phyloP scores from a whole-genome alignment of 208 protist species.

The Ichthyophonus hoferi region DNA sequence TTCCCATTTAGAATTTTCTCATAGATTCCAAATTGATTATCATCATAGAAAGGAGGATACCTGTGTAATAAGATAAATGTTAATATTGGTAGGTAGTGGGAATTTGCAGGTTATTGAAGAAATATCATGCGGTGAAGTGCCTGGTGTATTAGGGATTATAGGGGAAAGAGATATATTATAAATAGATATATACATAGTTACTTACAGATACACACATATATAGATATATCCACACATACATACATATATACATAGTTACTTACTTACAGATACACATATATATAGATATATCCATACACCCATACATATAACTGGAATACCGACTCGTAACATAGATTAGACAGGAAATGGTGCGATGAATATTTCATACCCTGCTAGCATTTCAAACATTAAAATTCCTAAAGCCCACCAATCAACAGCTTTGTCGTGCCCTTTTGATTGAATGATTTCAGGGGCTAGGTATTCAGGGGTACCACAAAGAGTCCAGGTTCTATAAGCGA shows the following conservation, averaged over 20 bases:
- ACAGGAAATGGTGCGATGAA: too few species aligned
- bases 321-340: too few species aligned
- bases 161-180: background rate
- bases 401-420: conserved; percentile 83
- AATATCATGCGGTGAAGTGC: too few species aligned
- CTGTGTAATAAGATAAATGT: conserved; percentile 2
- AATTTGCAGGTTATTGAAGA: too few species aligned
- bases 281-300: background rate
- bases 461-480: conserved; percentile 79
- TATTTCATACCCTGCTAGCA: conserved; percentile 70
- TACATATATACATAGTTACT: conserved; percentile 13
- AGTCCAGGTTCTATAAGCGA: conserved; percentile 66
- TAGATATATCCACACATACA: background rate
- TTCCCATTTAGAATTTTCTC: conserved; percentile 77
- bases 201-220: background rate
- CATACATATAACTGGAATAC: conserved; percentile 26
- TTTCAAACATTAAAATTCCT: conserved; percentile 86
- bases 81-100: too few species aligned
- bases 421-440: conserved; percentile 74
- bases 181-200: background rate
- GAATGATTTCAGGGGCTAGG: conserved; percentile 76
- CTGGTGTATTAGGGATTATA: too few species aligned
- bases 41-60: conserved; percentile 81
- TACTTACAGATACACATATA: background rate
- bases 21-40: conserved; percentile 76